Base-by-base conservation (phyloP, 202 grass and related monocot genomes). In the Thinopyrum obtusiflorum region DNA sequence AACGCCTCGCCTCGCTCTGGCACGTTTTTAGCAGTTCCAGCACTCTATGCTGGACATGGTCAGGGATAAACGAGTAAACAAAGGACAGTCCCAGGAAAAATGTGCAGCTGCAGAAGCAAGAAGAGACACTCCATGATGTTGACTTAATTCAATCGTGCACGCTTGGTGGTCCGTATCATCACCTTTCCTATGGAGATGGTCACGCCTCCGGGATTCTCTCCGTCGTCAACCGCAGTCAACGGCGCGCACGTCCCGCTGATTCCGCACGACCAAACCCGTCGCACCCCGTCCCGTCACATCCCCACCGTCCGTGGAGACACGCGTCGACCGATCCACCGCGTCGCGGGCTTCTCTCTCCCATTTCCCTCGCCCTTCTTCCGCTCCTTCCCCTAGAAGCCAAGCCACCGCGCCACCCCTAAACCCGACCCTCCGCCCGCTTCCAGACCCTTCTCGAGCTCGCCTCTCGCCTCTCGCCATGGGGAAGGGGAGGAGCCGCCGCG, bases 391-490 rank as follows among this genome's bases (percentile, higher is more conserved):
- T 76, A 7, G 23, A 81, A 87, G 44, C 70, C 20, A 27, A 42
- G 77, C 10, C 65, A 26, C 55, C 60, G 68, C 11, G 47, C 42
- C 20, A 24, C 20, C 20, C 40, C 57, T 32, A 40, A 66, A 64
- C 29, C 46, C 46, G 14, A 49, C 31, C 29, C 37, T 17, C 85
- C 11, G 47, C 23, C 32, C 2, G 75, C 25, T 85, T 85, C 63
- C n/a, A 14, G 32, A 57, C 4, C 13, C 6, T 17, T 77, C 33
- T 59, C 47, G 47, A 35, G 61, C 42, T 13, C 40, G 0, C 40
- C 46, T 49, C 13, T 6, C 47, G 47, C 47, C 47, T 51, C 11
- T 76, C 49, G 36, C 79, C 63, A 87, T 82, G 86, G 46, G 17
- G 25, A 77, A 25, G 14, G 85, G 70, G 47, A 51, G 18, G 26